Evolutionary conservation across 257 asterid genomes (phyloP).

Genomic region (Echites panduratus): DNA sequence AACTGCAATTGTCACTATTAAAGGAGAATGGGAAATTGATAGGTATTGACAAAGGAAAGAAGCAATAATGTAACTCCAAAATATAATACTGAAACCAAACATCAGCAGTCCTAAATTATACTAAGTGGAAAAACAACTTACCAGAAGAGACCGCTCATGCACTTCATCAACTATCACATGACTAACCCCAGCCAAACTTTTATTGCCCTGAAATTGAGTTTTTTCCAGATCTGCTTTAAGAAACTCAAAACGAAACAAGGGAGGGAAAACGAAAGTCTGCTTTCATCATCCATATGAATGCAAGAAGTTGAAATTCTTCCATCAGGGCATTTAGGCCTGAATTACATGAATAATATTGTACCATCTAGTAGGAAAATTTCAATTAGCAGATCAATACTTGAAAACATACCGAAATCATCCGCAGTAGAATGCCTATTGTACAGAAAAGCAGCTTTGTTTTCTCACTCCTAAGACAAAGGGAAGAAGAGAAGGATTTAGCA

Average conservation of each 20-base stretch:
- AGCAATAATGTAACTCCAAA: background rate
- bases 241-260: conserved; percentile 12
- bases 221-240: background rate
- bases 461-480: conserved; percentile 55
- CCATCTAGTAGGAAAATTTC: background rate
- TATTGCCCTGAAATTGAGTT: conserved; percentile 65
- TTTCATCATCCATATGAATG: background rate
- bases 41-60: conserved; percentile 9
- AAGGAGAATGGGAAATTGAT: background rate
- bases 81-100: background rate
- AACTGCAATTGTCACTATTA: background rate
- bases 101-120: background rate
- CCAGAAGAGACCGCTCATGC: conserved; percentile 97
- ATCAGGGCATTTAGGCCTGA: background rate
- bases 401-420: conserved; percentile 80
- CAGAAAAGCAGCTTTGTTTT: conserved; percentile 92
- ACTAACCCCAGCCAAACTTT: conserved; percentile 67
- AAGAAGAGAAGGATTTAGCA: conserved; percentile 3
- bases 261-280: conserved; percentile 6
- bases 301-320: background rate
- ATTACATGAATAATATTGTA: background rate
- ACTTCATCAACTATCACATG: conserved; percentile 98
- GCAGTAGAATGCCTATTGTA: conserved; percentile 95
- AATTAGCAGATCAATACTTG: background rate
- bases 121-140: conserved; percentile 34